Evolutionary conservation across 805 yeast genomes (phyloP), one percentile per base, ranked within the genome.

Genomic region (Priceomyces melissophilus): DNA sequence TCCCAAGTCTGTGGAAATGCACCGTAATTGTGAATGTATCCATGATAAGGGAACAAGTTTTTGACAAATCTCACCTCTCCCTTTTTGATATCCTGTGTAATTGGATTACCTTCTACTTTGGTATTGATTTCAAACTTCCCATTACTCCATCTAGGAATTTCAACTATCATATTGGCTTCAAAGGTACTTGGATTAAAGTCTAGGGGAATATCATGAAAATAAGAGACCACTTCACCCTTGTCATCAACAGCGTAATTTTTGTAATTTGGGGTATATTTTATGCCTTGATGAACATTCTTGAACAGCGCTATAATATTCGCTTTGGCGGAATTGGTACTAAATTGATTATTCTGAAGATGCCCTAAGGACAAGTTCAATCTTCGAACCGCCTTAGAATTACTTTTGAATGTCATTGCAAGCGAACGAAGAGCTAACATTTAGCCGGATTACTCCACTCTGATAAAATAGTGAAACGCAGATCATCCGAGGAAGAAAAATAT

Each of bases 1-100:
- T 91, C 99, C 98, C 98, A 91, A 3, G 98, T 91, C 69, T 87
- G 95, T 12, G 95, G 90, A 52, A 87, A 71, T 3, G 95, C 91
- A 34, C 96, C 95, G 58, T 87, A 87, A 65, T 87, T 87, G 62
- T 83, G 90, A 41, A 87, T 82, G 61, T 86, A 87, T 1, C 96
- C 96, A 51, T 83, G 83, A 60, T 75, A 81, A 7, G 96, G 96
- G 68, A 82, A 87, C 15, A 86, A 67, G 65, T 87, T 87, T 53
- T 82, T 76, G 26, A 87, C 84, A 53, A 81, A 87, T 54, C 96
- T 69, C 29, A 83, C 75, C 49, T 82, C 71, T 4, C 87, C 91
- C 51, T 86, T 84, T 61, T 82, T 84, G 23, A 75, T 68, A 58
- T 87, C 96, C 60, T 87, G 96, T 3, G 76, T 73, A 36, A 87